A percentile compares a stretch with the other conserved stretches of the same genome.
phyloP scores from a whole-genome alignment of 2,329 filamentous ascomycete species.

The Aspergillus clavatus region DNA sequence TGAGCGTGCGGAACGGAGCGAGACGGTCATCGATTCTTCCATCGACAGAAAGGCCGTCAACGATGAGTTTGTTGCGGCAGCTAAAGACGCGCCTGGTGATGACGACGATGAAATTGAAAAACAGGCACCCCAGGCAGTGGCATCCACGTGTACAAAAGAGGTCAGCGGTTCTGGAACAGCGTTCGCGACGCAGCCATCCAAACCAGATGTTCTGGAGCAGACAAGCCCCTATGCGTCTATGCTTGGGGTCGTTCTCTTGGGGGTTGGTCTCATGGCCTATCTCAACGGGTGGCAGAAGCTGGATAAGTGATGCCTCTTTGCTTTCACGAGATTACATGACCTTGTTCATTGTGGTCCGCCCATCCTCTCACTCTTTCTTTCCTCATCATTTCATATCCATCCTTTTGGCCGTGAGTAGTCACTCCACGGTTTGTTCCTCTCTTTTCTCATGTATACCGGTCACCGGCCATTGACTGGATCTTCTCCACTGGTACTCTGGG shows the following conservation, averaged over 20 bases:
- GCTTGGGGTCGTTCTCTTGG: constrained; percentile 73
- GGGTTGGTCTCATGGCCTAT: constrained; percentile 80
- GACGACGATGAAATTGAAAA: constrained; percentile 11
- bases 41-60: background rate
- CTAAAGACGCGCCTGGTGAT: constrained; percentile 9
- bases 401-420: background rate
- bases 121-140: constrained; percentile 41
- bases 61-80: background rate
- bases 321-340: too few species aligned
- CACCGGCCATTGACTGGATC: background rate
- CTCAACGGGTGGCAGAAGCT: constrained; percentile 73
- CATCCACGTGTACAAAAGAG: constrained; percentile 44
- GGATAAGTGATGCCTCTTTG: constrained; percentile 39
- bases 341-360: constrained; percentile 8
- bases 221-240: constrained; percentile 74
- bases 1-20: constrained; percentile 54
- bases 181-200: constrained; percentile 36
- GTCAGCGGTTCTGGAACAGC: constrained; percentile 40
- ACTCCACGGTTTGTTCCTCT: background rate
- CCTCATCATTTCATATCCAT: constrained; percentile 4
- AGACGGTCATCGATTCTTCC: constrained; percentile 34
- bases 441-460: background rate
- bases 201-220: constrained; percentile 44
- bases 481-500: background rate
- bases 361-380: constrained; percentile 9